Evolutionary conservation across 768 basidiomycete species (phyloP).

Genomic region (Psilocybe subaeruginosa): DNA sequence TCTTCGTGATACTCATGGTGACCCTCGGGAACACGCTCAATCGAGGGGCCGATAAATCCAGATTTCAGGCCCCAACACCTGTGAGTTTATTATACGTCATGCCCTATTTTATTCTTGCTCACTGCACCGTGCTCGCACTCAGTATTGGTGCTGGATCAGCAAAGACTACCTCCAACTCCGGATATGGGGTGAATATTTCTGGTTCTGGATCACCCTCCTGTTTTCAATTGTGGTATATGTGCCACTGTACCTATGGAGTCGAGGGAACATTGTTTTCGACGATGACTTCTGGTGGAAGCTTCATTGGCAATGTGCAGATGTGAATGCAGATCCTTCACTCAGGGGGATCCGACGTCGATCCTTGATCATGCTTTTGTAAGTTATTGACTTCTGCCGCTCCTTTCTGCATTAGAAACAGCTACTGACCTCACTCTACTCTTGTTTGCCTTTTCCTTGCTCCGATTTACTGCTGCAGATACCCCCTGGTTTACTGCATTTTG

Average conservation of each 20-base stretch:
- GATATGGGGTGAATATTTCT: constrained; percentile 45
- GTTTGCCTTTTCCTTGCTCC: not conserved
- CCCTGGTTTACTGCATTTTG: constrained; percentile 37
- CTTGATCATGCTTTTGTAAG: constrained; percentile 33
- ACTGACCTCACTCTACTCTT: not conserved
- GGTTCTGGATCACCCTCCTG: constrained; percentile 46
- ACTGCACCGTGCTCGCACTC: not conserved
- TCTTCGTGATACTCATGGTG: constrained; percentile 36
- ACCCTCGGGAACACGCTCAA: constrained; percentile 29
- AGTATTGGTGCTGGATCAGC: constrained; percentile 50
- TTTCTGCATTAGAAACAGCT: not conserved
- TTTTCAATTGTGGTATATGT: constrained; percentile 36
- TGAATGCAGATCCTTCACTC: constrained; percentile 10
- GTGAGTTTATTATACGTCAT: constrained; percentile 22
- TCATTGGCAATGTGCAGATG: constrained; percentile 18
- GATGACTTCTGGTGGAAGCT: constrained; percentile 37
- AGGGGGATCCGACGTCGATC: constrained; percentile 22
- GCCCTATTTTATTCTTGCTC: not conserved
- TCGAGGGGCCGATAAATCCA: constrained; percentile 12
- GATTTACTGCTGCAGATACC: constrained; percentile 31
- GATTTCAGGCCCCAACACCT: constrained; percentile 37
- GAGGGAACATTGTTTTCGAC: constrained; percentile 35
- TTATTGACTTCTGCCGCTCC: not conserved
- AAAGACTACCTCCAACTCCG: constrained; percentile 28
- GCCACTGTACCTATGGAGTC: constrained; percentile 38